phyloP scores from a whole-genome alignment of 164 flowering plant genomes.

The Amborella trichopoda region DNA sequence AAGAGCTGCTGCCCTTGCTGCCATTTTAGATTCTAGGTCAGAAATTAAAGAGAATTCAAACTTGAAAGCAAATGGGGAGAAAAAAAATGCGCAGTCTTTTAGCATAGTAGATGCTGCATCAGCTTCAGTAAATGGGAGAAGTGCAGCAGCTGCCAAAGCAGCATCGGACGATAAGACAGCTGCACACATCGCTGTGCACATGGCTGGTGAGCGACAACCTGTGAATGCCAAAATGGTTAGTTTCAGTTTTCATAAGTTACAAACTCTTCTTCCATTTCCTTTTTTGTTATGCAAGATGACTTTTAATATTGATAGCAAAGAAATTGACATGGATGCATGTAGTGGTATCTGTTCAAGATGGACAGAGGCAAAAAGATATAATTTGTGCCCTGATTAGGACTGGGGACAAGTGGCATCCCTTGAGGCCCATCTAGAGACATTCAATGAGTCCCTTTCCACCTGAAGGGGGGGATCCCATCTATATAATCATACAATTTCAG shows the following conservation, averaged over 20 bases:
- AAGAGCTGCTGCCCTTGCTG: conserved; percentile 83
- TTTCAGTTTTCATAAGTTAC: conserved; percentile 2
- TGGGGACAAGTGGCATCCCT: too few species aligned
- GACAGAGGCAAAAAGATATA: too few species aligned
- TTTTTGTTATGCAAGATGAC: not conserved
- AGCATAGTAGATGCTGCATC: conserved; percentile 98
- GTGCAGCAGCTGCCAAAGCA: conserved; percentile 90
- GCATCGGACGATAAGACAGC: conserved; percentile 75
- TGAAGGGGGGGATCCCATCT: too few species aligned
- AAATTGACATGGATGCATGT: too few species aligned
- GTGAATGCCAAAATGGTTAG: conserved; percentile 90
- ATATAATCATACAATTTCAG: too few species aligned
- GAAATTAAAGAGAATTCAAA: conserved; percentile 51
- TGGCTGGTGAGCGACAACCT: conserved; percentile 86
- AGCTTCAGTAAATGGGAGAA: conserved; percentile 98
- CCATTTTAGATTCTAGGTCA: conserved; percentile 69
- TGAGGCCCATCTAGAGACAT: too few species aligned
- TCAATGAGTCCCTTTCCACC: too few species aligned
- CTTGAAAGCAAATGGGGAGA: conserved; percentile 35
- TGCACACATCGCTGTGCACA: conserved; percentile 89
- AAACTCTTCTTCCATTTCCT: not conserved
- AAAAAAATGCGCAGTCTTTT: conserved; percentile 34
- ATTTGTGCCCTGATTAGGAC: too few species aligned
- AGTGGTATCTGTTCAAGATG: too few species aligned
- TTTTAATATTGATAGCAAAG: too few species aligned